Percentiles rank a stretch among this genome's conserved stretches.
Conservation (phyloP, 1,284 basidiomycete species). For the Naganishia sp. region DNA sequence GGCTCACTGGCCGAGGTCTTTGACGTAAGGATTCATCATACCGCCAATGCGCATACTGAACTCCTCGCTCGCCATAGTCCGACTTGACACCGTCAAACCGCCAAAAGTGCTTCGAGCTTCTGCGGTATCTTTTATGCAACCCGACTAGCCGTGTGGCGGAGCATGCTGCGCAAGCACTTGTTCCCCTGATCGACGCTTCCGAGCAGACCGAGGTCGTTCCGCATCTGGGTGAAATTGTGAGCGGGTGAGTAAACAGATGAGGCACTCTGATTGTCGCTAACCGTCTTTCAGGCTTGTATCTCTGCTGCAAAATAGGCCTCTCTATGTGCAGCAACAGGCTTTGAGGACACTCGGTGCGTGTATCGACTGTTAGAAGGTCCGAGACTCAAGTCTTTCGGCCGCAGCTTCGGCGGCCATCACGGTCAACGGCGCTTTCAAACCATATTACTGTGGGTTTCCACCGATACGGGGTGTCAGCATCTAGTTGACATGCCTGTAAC, state of each 20-base stretch:
- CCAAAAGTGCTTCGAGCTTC: conserved; percentile 23
- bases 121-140: conserved; percentile 5
- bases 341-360: conserved; percentile 17
- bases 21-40: not conserved
- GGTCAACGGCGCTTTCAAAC: conserved; percentile 9
- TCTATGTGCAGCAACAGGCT: conserved; percentile 25
- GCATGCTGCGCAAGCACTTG: conserved; percentile 22
- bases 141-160: conserved; percentile 16
- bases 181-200: conserved; percentile 19
- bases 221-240: conserved; percentile 11
- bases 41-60: not conserved
- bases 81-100: conserved; percentile 17
- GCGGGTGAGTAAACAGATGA: not conserved
- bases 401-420: conserved; percentile 24
- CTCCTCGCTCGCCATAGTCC: not conserved
- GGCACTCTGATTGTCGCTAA: not conserved
- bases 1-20: conserved; percentile 28
- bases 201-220: conserved; percentile 8
- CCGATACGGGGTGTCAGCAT: not conserved
- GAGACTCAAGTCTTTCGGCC: not conserved
- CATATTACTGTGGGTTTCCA: conserved; percentile 7
- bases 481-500: not conserved
- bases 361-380: not conserved
- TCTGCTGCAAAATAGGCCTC: conserved; percentile 22
- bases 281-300: not conserved